A percentile compares a stretch with the other conserved stretches of the same genome.
Evolutionary conservation across 192 early-diverging fungal genomes (phyloP).

Genomic region (Oehlia diaphana): DNA sequence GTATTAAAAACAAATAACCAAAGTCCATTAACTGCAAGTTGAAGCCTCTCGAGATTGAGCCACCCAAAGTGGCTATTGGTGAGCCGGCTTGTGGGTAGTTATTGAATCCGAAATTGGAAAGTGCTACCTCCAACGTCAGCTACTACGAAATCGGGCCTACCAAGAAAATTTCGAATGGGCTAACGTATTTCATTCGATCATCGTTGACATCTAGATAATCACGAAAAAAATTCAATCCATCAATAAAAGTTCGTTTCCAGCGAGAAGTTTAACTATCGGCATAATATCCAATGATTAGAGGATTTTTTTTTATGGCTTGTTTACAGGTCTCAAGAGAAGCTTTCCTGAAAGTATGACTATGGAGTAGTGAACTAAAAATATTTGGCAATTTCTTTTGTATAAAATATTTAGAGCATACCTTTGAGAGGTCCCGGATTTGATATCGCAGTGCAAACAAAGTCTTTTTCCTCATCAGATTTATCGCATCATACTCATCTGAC

Average conservation of each 20-base stretch:
- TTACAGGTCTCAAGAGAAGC: constrained; percentile 1
- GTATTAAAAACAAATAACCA: too few relatives aligned
- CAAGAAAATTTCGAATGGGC: too few relatives aligned
- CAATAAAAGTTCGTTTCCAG: not conserved
- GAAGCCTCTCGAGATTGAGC: too few relatives aligned
- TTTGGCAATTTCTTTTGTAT: not conserved
- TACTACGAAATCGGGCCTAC: too few relatives aligned
- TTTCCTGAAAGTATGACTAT: constrained; percentile 5
- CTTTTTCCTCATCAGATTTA: not conserved
- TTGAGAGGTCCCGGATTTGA: not conserved
- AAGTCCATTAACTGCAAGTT: too few relatives aligned
- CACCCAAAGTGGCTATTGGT: too few relatives aligned
- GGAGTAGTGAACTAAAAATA: not conserved
- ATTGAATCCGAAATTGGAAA: too few relatives aligned
- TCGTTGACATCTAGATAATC: too few relatives aligned
- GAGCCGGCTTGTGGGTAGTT: too few relatives aligned
- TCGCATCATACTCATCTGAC: too few relatives aligned
- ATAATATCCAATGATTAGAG: not conserved
- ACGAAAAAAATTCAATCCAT: not conserved
- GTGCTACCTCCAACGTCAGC: too few relatives aligned
- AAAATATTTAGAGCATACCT: not conserved
- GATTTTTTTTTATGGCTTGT: not conserved
- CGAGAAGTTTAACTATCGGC: constrained; percentile 6
- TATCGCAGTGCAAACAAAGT: not conserved
- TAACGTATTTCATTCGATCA: too few relatives aligned